Percentiles rank a stretch among this genome's conserved stretches.
Evolutionary conservation across 208 protist genomes (phyloP).

Genomic region (Herpetomonas tarakana): DNA sequence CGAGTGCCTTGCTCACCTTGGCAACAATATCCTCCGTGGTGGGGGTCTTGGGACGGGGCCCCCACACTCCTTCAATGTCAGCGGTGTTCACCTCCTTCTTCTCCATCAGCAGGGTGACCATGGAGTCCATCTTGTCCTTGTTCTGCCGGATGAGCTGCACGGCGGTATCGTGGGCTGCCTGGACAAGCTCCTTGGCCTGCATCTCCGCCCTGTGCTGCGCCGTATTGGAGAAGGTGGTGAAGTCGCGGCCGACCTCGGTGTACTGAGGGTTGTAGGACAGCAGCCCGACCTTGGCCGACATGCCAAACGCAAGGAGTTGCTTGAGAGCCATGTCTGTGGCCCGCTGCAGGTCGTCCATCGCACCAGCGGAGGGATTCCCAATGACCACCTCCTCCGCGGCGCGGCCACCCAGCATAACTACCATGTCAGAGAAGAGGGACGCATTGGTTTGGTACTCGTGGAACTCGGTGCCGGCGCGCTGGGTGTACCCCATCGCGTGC

Average conservation of each 20-base stretch:
- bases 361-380: conserved; percentile 81
- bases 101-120: conserved; percentile 55
- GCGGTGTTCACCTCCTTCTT: conserved; percentile 77
- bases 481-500: conserved; percentile 82
- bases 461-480: conserved; percentile 81
- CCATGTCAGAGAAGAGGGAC: conserved; percentile 83
- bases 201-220: conserved; percentile 75
- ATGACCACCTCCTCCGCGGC: conserved; percentile 88
- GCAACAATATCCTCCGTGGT: conserved; percentile 52
- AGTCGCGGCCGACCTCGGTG: conserved; percentile 75
- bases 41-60: conserved; percentile 58
- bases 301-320: conserved; percentile 82
- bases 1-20: conserved; percentile 7
- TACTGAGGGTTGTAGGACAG: conserved; percentile 83
- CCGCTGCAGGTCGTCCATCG: conserved; percentile 87
- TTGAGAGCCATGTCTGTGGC: conserved; percentile 83
- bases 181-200: conserved; percentile 63
- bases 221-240: conserved; percentile 76
- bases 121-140: conserved; percentile 48
- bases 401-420: conserved; percentile 84
- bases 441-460: conserved; percentile 88
- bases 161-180: conserved; percentile 60
- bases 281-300: conserved; percentile 71
- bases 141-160: conserved; percentile 47
- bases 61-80: conserved; percentile 75